Percentiles rank a stretch among this genome's conserved stretches.
Conservation (phyloP, 192 early-diverging fungal species). For the Chytriomyces hyalinus region DNA sequence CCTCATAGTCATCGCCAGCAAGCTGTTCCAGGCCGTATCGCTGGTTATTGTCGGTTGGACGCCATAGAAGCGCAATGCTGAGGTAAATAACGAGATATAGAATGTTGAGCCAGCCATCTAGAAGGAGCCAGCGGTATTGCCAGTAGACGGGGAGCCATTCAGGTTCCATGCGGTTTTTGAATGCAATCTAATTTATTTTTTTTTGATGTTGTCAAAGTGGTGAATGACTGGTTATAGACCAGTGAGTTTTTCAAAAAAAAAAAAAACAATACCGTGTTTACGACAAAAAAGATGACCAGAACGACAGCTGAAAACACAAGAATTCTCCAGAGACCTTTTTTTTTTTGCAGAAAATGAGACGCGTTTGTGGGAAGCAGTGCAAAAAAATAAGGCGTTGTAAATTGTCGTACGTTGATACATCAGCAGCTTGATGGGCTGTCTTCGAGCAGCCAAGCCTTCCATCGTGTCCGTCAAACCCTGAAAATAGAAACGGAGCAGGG, state of each 20-base stretch:
- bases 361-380: background rate
- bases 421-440: slow-evolving; percentile 85
- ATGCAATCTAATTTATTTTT: slow-evolving; percentile 49
- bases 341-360: background rate
- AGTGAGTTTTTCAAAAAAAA: slow-evolving; percentile 27
- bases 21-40: slow-evolving; percentile 89
- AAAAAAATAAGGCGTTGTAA: background rate
- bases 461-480: slow-evolving; percentile 74
- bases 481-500: slow-evolving; percentile 1
- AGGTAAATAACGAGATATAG: slow-evolving; percentile 82
- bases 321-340: slow-evolving; percentile 69
- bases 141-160: slow-evolving; percentile 79
- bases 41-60: slow-evolving; percentile 89
- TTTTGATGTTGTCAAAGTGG: background rate
- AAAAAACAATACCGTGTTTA: slow-evolving; percentile 66
- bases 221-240: background rate
- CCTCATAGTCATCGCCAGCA: slow-evolving; percentile 70
- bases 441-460: slow-evolving; percentile 72
- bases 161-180: slow-evolving; percentile 63
- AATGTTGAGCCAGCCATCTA: slow-evolving; percentile 92
- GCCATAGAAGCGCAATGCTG: slow-evolving; percentile 85
- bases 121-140: slow-evolving; percentile 87
- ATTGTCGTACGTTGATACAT: slow-evolving; percentile 78
- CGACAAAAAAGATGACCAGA: slow-evolving; percentile 78
- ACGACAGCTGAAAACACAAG: slow-evolving; percentile 76